Conservation (phyloP, 305 asterid genomes). For the Solanum aculeatissimum region DNA sequence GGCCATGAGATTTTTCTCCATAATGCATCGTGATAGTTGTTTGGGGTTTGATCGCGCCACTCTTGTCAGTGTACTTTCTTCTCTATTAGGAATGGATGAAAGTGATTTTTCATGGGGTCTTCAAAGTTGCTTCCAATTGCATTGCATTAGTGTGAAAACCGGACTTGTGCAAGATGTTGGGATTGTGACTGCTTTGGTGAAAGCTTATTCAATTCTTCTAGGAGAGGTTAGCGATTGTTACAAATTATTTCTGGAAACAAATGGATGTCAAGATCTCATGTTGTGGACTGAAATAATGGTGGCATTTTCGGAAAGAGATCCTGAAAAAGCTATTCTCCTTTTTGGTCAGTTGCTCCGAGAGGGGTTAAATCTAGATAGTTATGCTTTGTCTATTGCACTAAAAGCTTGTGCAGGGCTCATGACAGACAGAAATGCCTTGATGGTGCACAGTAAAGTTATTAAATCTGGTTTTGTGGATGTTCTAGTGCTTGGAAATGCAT, state of each 20-base stretch:
- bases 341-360: conserved; percentile 41
- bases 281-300: conserved; percentile 62
- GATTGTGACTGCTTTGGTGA: conserved; percentile 57
- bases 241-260: conserved; percentile 46
- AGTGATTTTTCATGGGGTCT: conserved; percentile 15
- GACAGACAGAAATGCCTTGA: conserved; percentile 37
- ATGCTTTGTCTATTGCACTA: conserved; percentile 41
- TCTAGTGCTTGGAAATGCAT: conserved; percentile 44
- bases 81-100: conserved; percentile 19
- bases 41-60: conserved; percentile 55
- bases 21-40: conserved; percentile 44
- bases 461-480: conserved; percentile 29
- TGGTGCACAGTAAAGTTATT: conserved; percentile 46
- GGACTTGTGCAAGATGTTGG: conserved; percentile 44
- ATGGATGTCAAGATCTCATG: conserved; percentile 36
- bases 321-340: conserved; percentile 34
- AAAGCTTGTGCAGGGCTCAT: conserved; percentile 67
- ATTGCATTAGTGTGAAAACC: conserved; percentile 36
- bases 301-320: conserved; percentile 42
- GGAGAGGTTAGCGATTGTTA: conserved; percentile 33
- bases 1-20: conserved; percentile 30
- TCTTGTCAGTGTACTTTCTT: conserved; percentile 44
- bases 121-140: conserved; percentile 47
- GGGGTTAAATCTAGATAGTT: conserved; percentile 37
- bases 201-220: conserved; percentile 48